Conservation (phyloP, 23 red algal genomes). For the Cyanidium caldarium region DNA sequence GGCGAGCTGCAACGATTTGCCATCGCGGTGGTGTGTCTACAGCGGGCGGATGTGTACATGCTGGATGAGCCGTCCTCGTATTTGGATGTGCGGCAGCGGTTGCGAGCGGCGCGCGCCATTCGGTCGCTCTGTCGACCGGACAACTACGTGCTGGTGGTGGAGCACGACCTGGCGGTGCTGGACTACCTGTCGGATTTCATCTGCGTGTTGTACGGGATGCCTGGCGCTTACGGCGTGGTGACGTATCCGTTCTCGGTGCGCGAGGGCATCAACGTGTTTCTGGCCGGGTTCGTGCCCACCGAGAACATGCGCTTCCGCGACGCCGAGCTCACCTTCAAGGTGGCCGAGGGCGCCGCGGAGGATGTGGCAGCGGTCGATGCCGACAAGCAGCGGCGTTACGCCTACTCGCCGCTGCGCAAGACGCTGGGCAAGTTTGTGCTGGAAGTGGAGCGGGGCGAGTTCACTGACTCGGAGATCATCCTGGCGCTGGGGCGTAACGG, state of each 20-base stretch:
- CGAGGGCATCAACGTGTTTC: conserved; percentile 97
- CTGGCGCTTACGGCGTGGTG: conserved; percentile 93
- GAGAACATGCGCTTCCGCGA: conserved; percentile 93
- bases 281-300: conserved; percentile 94
- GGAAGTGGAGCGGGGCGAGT: conserved; percentile 55
- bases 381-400: conserved; percentile 51
- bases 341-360: conserved; percentile 74
- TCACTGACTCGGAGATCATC: conserved; percentile 97
- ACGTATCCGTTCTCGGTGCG: conserved; percentile 93
- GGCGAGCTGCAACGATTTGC: conserved; percentile 95
- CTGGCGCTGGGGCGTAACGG: conserved; percentile 96
- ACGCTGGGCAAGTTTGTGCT: conserved; percentile 80
- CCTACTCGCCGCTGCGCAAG: conserved; percentile 67
- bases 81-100: conserved; percentile 81
- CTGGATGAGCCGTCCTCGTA: conserved; percentile 94
- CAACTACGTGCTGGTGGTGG: conserved; percentile 98
- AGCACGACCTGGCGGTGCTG: conserved; percentile 93
- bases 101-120: conserved; percentile 74
- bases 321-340: conserved; percentile 55
- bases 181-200: conserved; percentile 98
- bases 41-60: conserved; percentile 94
- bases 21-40: conserved; percentile 51
- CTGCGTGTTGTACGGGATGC: conserved; percentile 87
- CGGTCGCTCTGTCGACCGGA: conserved; percentile 44
- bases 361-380: conserved; percentile 38